Percentiles rank a stretch among this genome's conserved stretches.
Conservation (phyloP, 805 yeast species). For the Priceomyces castillae region DNA sequence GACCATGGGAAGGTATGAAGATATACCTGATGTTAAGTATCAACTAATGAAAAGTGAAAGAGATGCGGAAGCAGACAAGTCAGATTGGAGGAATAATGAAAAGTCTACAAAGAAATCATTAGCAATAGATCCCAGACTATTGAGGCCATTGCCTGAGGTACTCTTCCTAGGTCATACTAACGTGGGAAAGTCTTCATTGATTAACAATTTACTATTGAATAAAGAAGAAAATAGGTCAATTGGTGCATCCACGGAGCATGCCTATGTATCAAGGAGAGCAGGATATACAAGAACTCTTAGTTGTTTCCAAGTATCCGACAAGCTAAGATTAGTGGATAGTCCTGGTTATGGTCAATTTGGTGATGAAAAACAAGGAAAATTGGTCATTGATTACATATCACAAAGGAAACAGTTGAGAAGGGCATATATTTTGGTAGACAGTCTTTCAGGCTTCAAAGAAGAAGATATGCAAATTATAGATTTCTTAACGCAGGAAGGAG, state of each 20-base stretch:
- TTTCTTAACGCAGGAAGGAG: slow-evolving; percentile 50
- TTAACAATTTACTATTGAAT: slow-evolving; percentile 57
- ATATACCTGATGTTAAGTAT: slow-evolving; percentile 57
- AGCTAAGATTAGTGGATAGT: slow-evolving; percentile 69
- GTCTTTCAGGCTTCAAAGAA: slow-evolving; percentile 55
- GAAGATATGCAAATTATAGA: slow-evolving; percentile 56
- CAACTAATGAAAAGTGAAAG: slow-evolving; percentile 18
- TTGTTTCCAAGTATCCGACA: slow-evolving; percentile 64
- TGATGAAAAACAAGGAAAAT: slow-evolving; percentile 61
- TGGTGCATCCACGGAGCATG: slow-evolving; percentile 36
- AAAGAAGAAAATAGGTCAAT: slow-evolving; percentile 23
- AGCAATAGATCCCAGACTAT: slow-evolving; percentile 32
- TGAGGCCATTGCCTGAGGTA: slow-evolving; percentile 59
- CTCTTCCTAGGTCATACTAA: slow-evolving; percentile 78
- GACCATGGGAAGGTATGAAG: slow-evolving; percentile 51
- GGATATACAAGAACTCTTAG: slow-evolving; percentile 66
- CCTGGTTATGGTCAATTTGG: slow-evolving; percentile 90
- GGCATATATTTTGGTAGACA: slow-evolving; percentile 61
- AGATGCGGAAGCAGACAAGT: slow-evolving; percentile 22
- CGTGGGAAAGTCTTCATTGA: slow-evolving; percentile 79
- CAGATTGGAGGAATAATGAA: slow-evolving; percentile 17
- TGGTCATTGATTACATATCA: slow-evolving; percentile 60
- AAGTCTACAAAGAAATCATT: slow-evolving; percentile 22
- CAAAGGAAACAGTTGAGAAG: slow-evolving; percentile 53
- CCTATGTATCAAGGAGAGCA: slow-evolving; percentile 53